These are phyloP conservation scores for Omphalotus olearius DNA, from an alignment of 1,284 basidiomycete species.

Conservation along the genomic window DNA sequence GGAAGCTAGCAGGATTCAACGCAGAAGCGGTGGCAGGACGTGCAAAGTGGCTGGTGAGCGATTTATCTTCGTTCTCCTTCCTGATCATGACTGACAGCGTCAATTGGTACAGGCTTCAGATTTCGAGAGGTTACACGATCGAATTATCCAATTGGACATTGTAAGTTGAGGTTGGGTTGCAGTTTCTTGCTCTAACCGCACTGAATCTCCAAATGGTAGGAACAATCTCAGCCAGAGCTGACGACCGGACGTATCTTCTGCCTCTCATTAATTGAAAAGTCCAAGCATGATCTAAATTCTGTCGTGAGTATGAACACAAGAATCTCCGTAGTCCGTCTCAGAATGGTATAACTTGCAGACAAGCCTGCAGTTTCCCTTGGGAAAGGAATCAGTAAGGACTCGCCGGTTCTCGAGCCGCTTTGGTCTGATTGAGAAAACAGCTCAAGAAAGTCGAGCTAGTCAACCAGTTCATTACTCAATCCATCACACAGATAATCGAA, in stretches of 20 bases:
- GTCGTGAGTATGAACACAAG: neutral
- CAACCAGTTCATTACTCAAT: neutral
- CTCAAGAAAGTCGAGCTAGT: neutral
- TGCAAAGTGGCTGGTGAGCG: neutral
- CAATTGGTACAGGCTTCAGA: neutral
- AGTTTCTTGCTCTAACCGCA: neutral
- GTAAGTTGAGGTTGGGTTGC: neutral
- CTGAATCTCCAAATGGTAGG: neutral
- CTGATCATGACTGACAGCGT: neutral
- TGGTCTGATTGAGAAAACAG: neutral
- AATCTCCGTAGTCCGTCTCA: neutral
- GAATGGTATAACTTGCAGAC: neutral
- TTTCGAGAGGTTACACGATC: constrained; percentile 1
- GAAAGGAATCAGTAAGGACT: neutral
- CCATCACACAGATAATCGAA: neutral
- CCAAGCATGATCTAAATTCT: neutral
- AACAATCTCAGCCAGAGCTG: constrained; percentile 1
- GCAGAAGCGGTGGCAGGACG: neutral
- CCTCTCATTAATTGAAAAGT: constrained; percentile 3
- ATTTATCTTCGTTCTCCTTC: no score
- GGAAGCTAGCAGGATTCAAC: neutral
- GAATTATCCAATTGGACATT: constrained; percentile 3
- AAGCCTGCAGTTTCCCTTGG: neutral
- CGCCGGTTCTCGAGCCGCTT: neutral
- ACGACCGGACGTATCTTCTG: constrained; percentile 1